These are phyloP conservation scores for Furcasterigmium sp. DNA, from an alignment of 2,329 filamentous ascomycete genomes.

Conservation along the genomic window DNA sequence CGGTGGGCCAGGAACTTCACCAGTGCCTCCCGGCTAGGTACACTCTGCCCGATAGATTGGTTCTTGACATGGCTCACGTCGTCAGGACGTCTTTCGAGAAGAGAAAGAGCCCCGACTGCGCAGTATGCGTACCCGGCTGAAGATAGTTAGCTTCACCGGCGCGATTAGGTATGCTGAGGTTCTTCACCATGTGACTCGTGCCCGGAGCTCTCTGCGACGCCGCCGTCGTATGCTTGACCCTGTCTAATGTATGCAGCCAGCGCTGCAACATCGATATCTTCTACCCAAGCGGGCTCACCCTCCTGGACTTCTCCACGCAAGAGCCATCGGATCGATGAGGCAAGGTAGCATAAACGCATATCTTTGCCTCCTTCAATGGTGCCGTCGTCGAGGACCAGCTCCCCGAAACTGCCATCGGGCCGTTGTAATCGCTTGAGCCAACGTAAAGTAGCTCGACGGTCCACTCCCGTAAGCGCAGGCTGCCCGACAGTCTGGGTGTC, in stretches of 20 bases:
- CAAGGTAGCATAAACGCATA: conserved; percentile 83
- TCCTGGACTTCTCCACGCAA: conserved; percentile 56
- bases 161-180: conserved; percentile 5
- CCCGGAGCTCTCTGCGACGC: conserved; percentile 70
- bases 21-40: conserved; percentile 24
- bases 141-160: conserved; percentile 6
- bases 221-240: conserved; percentile 76
- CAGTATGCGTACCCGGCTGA: conserved; percentile 88
- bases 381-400: conserved; percentile 59
- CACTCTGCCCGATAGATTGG: too few relatives aligned
- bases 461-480: conserved; percentile 56
- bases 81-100: conserved; percentile 60
- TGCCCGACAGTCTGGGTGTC: conserved; percentile 29
- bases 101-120: conserved; percentile 69
- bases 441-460: conserved; percentile 58
- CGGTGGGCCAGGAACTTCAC: conserved; percentile 57
- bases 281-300: conserved; percentile 47
- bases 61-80: conserved; percentile 21
- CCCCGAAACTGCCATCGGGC: conserved; percentile 84
- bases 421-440: conserved; percentile 79
- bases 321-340: conserved; percentile 76
- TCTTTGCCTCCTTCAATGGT: conserved; percentile 73
- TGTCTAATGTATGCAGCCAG: conserved; percentile 66
- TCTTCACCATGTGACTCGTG: conserved; percentile 76
- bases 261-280: conserved; percentile 69